Evolutionary conservation across 2,329 filamentous ascomycete species (phyloP).

Genomic region (Scedosporium apiospermum): DNA sequence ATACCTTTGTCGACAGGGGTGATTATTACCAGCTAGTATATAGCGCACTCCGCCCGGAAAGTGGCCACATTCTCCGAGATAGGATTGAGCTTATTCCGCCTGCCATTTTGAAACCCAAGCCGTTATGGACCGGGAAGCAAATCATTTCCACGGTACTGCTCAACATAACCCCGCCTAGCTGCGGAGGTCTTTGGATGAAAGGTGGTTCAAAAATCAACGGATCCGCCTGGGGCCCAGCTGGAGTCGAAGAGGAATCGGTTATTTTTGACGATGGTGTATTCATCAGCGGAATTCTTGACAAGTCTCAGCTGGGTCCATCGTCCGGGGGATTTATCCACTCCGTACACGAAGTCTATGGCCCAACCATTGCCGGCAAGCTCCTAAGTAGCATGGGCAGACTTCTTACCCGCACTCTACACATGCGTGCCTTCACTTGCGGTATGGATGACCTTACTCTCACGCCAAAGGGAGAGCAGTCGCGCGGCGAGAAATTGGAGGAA

Average conservation of each 20-base stretch:
- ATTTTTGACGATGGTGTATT: slow-evolving; percentile 81
- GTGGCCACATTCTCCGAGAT: slow-evolving; percentile 75
- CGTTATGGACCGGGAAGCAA: slow-evolving; percentile 93
- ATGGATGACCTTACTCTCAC: slow-evolving; percentile 93
- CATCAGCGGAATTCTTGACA: slow-evolving; percentile 85
- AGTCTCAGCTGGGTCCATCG: slow-evolving; percentile 84
- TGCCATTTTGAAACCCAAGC: slow-evolving; percentile 69
- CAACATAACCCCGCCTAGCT: slow-evolving; percentile 75
- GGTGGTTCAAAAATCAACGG: slow-evolving; percentile 70
- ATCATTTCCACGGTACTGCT: slow-evolving; percentile 85
- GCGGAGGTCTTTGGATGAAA: slow-evolving; percentile 67
- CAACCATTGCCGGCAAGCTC: slow-evolving; percentile 74
- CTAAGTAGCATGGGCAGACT: slow-evolving; percentile 84
- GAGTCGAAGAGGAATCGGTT: slow-evolving; percentile 67
- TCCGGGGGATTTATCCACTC: slow-evolving; percentile 83
- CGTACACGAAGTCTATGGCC: slow-evolving; percentile 87
- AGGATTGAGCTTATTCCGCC: slow-evolving; percentile 74
- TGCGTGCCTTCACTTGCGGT: slow-evolving; percentile 93
- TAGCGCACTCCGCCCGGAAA: slow-evolving; percentile 79
- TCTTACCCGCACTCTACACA: slow-evolving; percentile 80
- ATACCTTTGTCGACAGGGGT: slow-evolving; percentile 79
- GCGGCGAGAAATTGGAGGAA: slow-evolving; percentile 57
- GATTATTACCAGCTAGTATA: slow-evolving; percentile 95
- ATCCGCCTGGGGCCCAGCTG: slow-evolving; percentile 66
- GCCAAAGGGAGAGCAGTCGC: slow-evolving; percentile 60